A percentile compares a stretch with the other conserved stretches of the same genome.
Evolutionary conservation across 352 stramenopile species (phyloP).

Genomic region (Lagenidium sp.): DNA sequence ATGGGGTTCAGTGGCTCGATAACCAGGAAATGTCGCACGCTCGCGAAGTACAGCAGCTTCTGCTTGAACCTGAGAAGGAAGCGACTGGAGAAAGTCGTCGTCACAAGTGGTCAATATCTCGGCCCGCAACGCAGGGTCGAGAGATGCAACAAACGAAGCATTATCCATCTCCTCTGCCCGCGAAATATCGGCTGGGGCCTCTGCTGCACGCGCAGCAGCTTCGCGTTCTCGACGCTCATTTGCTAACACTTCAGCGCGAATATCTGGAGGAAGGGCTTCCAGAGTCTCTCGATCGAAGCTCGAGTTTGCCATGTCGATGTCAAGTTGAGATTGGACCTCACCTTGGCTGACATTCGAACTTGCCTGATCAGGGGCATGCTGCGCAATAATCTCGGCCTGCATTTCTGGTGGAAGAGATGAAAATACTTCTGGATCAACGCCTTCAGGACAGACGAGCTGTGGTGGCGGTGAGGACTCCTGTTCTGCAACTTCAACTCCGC

Average conservation of each 20-base stretch:
- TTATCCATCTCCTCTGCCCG: slow-evolving; percentile 98
- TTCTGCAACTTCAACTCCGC: too few relatives aligned
- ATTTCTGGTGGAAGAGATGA: slow-evolving; percentile 93
- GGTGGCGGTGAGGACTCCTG: too few relatives aligned
- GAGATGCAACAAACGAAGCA: slow-evolving; percentile 94
- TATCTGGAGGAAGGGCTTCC: slow-evolving; percentile 94
- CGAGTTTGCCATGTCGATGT: slow-evolving; percentile 81
- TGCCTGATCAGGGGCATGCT: slow-evolving; percentile 55
- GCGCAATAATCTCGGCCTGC: slow-evolving; percentile 93
- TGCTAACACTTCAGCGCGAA: slow-evolving; percentile 94
- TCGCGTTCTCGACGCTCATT: slow-evolving; percentile 93
- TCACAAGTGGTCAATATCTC: slow-evolving; percentile 97
- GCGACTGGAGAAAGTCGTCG: slow-evolving; percentile 91
- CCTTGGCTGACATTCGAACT: too few relatives aligned
- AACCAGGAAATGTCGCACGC: slow-evolving; percentile 74
- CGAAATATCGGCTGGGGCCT: slow-evolving; percentile 86
- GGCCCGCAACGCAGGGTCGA: slow-evolving; percentile 92
- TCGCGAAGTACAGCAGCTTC: slow-evolving; percentile 96
- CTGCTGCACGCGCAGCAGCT: slow-evolving; percentile 48
- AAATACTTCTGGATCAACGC: slow-evolving; percentile 97
- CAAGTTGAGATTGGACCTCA: slow-evolving; percentile 69
- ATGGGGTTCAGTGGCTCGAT: slow-evolving; percentile 30
- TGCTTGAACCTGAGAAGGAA: slow-evolving; percentile 90
- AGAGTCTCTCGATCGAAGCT: slow-evolving; percentile 94
- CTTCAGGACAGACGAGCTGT: slow-evolving; percentile 80